These are phyloP conservation scores for Ophiocordyceps camponoti-floridani DNA, from an alignment of 2,329 filamentous ascomycete species.

Conservation along the genomic window DNA sequence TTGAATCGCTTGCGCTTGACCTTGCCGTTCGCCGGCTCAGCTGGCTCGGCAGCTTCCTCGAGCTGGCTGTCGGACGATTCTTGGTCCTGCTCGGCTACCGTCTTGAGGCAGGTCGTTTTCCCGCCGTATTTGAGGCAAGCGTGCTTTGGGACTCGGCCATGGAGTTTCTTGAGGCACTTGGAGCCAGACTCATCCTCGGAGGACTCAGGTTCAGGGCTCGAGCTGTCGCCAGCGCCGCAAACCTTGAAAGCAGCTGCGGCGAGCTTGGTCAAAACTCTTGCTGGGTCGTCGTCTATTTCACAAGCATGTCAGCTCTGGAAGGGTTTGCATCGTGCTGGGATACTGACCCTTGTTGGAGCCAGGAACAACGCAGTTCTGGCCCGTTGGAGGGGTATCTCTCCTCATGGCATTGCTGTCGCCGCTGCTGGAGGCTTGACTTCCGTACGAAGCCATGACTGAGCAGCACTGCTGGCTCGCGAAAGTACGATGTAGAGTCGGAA, in stretches of 20 bases:
- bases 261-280: background rate
- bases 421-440: background rate
- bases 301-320: background rate
- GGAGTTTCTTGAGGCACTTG: slow-evolving; percentile 1
- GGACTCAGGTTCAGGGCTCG: background rate
- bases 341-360: background rate
- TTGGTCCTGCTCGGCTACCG: background rate
- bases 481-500: background rate
- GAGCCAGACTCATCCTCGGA: background rate
- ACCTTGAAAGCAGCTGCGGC: background rate
- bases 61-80: background rate
- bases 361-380: background rate
- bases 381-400: background rate
- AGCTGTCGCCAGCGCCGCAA: background rate
- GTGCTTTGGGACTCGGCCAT: background rate
- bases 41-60: background rate
- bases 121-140: background rate
- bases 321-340: background rate
- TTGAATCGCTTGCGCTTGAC: background rate
- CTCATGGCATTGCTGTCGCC: background rate
- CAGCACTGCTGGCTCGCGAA: background rate
- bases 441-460: background rate
- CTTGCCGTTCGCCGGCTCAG: background rate
- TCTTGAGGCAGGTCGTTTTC: no score
- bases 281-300: background rate